Conservation (phyloP, 108 stramenopile species). For the Mayamaea pseudoterrestris region DNA sequence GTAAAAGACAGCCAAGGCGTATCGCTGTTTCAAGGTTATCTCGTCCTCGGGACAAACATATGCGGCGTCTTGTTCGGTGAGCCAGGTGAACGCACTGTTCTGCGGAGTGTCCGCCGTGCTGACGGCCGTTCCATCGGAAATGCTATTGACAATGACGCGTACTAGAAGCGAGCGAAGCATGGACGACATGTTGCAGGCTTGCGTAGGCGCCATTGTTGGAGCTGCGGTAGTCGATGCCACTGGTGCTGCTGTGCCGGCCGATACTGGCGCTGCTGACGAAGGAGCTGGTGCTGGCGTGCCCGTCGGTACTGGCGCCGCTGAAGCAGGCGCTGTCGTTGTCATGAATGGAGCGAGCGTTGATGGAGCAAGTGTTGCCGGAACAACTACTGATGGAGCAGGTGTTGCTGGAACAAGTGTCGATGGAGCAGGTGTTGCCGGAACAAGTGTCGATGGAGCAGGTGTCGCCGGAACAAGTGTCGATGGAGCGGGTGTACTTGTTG, state of each 20-base stretch:
- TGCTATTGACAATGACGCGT: constrained; percentile 10
- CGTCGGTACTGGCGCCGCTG: not conserved
- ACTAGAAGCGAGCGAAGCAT: constrained; percentile 19
- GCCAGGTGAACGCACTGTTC: constrained; percentile 27
- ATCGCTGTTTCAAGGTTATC: constrained; percentile 28
- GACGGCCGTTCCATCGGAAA: constrained; percentile 18
- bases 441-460: no score
- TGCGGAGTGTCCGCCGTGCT: constrained; percentile 25
- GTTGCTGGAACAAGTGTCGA: no score
- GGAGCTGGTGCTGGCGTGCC: not conserved
- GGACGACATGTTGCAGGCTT: constrained; percentile 22
- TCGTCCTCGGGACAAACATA: constrained; percentile 31
- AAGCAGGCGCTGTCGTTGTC: not conserved
- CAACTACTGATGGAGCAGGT: no score
- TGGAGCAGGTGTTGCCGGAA: no score
- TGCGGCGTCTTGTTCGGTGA: constrained; percentile 28
- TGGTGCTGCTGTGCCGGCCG: not conserved
- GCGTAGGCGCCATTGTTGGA: constrained; percentile 16
- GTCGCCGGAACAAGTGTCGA: no score
- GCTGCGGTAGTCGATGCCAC: not conserved
- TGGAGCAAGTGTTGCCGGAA: no score
- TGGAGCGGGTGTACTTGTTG: not conserved
- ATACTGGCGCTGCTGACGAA: not conserved
- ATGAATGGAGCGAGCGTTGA: no score
- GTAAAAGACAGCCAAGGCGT: constrained; percentile 38